Conservation (phyloP, 1,284 basidiomycete genomes). For the Malassezia cuniculi region DNA sequence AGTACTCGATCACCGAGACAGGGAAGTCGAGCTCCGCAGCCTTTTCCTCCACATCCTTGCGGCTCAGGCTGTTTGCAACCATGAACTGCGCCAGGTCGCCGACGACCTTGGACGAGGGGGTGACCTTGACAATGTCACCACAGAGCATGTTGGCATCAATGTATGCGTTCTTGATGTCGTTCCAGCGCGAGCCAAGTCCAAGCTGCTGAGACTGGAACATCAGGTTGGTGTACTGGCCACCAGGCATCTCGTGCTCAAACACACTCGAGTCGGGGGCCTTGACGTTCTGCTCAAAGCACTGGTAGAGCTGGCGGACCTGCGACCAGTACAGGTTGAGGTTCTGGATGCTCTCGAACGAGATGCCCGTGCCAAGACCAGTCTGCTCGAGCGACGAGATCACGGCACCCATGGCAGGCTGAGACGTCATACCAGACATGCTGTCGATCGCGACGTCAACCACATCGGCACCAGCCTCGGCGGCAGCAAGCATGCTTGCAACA, state of each 20-base stretch:
- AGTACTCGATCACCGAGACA: conserved; percentile 51
- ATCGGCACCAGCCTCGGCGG: conserved; percentile 89
- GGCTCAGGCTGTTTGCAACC: conserved; percentile 82
- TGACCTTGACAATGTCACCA: conserved; percentile 98
- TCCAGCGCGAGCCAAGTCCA: conserved; percentile 93
- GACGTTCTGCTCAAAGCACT: conserved; percentile 97
- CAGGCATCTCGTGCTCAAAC: conserved; percentile 99
- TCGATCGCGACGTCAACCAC: conserved; percentile 98
- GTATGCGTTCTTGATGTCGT: conserved; percentile 96
- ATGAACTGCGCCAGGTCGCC: conserved; percentile 96
- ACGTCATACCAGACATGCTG: conserved; percentile 87
- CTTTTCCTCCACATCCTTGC: conserved; percentile 70
- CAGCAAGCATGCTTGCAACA: conserved; percentile 87
- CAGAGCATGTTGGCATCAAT: conserved; percentile 59
- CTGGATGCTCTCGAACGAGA: conserved; percentile 93
- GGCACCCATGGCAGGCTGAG: conserved; percentile 97
- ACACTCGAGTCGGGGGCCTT: conserved; percentile 73
- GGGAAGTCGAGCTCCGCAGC: conserved; percentile 93
- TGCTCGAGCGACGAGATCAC: conserved; percentile 89
- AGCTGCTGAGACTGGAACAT: conserved; percentile 96
- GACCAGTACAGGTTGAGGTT: conserved; percentile 97
- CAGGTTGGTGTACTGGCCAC: conserved; percentile 55
- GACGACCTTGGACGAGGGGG: conserved; percentile 96
- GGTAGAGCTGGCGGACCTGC: conserved; percentile 86
- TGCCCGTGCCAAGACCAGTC: conserved; percentile 84